Percentiles rank a stretch among this genome's conserved stretches.
Conservation (phyloP, 192 early-diverging fungal genomes). For the Haplosporangium gracile region DNA sequence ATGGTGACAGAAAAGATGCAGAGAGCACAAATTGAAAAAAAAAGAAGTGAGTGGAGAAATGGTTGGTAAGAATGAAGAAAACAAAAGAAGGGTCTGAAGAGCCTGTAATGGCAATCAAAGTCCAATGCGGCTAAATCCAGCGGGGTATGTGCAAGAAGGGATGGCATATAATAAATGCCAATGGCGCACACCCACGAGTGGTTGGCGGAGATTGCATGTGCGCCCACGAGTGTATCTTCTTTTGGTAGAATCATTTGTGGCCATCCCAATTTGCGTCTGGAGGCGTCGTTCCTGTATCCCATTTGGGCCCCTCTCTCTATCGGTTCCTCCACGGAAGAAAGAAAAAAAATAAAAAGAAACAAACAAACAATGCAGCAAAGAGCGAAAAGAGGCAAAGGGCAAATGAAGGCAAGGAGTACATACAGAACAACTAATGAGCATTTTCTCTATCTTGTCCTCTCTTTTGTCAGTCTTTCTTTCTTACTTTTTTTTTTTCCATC, state of each 20-base stretch:
- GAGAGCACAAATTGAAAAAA: background rate
- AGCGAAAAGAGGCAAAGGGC: background rate
- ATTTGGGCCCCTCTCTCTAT: background rate
- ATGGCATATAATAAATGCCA: background rate
- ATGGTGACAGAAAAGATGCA: background rate
- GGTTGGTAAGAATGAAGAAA: background rate
- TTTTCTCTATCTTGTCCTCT: background rate
- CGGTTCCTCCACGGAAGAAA: background rate
- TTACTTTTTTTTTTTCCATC: background rate
- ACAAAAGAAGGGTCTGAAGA: background rate
- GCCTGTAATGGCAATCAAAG: background rate
- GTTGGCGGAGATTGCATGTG: slow-evolving; percentile 1
- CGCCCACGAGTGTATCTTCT: background rate
- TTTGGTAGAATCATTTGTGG: background rate
- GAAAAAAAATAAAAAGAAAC: background rate
- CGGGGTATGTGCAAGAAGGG: background rate
- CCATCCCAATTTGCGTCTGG: background rate
- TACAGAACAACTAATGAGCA: background rate
- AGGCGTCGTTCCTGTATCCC: background rate
- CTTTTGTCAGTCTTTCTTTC: background rate
- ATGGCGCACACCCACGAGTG: slow-evolving; percentile 1
- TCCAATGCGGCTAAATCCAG: background rate
- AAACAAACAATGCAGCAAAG: background rate
- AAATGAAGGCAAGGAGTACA: background rate
- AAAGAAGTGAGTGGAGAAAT: background rate